Base-by-base conservation (phyloP, 345 rosid species). In the Populus deltoides region DNA sequence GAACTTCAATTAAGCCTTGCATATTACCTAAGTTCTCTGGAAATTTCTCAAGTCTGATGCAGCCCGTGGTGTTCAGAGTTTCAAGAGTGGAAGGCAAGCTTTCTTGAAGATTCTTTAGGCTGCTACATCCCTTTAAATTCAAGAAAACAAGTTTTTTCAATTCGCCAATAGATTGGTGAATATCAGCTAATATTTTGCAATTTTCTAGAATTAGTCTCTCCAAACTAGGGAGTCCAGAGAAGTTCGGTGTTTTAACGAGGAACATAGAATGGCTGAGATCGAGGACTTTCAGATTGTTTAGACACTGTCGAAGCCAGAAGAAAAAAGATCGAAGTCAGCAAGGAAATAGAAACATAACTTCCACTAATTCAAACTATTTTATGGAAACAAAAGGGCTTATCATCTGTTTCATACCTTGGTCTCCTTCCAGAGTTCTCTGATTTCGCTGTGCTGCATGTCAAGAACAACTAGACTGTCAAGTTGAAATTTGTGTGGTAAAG, bases 131-230 rank as follows among this genome's bases (percentile, higher is more conserved):
- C 41, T 38, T 38, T 7, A 38, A 38, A 38, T 38, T 38, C 7
- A 38, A 7, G 41, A 38, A 7, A 38, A 38, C 41, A 38, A 38
- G 41, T 38, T 7, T 38, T 15, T 49, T 43, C 16, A 77, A 27
- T 1, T 45, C 22, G 4, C 68, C 73, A 20, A 77, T 51, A 11
- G 73, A 76, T 15, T 13, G 10, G 0, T 76, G 38, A 68, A 76
- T 13, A 38, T 76, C 45, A 2, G 29, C 39, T 6, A 76, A 8
- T 33, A 36, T 11, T 31, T 31, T 3, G 33, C 33, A 31, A 31
- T 31, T 31, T 31, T 31, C 33, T 31, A 31, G 33, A 31, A 76
- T 49, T 53, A 76, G 36, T 8, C 79, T 51, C 29, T 68, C 79
- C 38, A 76, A 33, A 15, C 25, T 49, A 7, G 63, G 5, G 3